Base-by-base conservation (phyloP, 2,329 filamentous ascomycete genomes). In the Emergomyces orientalis region DNA sequence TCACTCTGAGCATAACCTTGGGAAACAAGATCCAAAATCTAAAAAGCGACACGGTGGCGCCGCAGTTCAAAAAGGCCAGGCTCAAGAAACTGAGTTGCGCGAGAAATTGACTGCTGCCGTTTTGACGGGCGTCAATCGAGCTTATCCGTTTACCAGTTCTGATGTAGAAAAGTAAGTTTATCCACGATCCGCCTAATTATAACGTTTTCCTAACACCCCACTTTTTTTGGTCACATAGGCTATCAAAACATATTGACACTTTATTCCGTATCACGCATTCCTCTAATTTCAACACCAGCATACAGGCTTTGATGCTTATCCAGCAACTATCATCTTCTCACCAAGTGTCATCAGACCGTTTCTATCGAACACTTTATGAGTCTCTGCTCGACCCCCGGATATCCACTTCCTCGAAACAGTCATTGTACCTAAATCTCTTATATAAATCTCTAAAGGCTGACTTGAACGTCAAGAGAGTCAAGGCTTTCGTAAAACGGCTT, bases 271-370 rank as follows among this genome's bases (percentile, higher is more conserved):
- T 99, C 70, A 96, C 94, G 0, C 94, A 99, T 76, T 97, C 93
- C 0, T 91, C 93, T 63, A 99, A 99, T 76, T 97, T 99, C 83
- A 99, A 97, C 78, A 99, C 94, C 0, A 94, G 91, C 72, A 90
- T 99, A 45, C 94, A 99, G 76, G 93, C 94, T 41, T 83, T 99
- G 67, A 88, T 96, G 78, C 81, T 99, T 57, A 95, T 99, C 67
- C 94, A 97, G 73, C 94, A 97, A 74, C 84, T 99, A 34, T 90
- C 91, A 0, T 81, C 86, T 1, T 85, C 87, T 2, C 91, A 94
- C 73, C 88, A 92, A 70, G 81, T 93, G 61, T 88, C 88, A 4
- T 87, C 88, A 14, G 94, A 99, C 71, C 85, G 94, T 65, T 99
- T 96, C 79, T 99, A 97, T 78, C 85, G 91, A 59, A 96, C 92